Evolutionary conservation across 441 rosid species (phyloP).

Genomic region (Arabidopsis lyrata): DNA sequence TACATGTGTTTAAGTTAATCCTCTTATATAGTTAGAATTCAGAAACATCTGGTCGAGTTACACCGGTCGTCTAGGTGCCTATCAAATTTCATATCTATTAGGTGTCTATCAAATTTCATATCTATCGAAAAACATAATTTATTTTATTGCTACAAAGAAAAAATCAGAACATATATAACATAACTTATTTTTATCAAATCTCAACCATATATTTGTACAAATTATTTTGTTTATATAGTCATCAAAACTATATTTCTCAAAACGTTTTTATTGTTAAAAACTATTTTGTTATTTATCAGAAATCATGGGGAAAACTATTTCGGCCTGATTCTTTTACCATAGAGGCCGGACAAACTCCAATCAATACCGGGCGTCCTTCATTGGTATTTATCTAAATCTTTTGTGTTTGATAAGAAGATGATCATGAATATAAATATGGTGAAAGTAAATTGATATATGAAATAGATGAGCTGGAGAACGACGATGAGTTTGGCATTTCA

Average conservation of each 20-base stretch:
- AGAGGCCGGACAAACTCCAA: conserved; percentile 66
- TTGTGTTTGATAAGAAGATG: neutral
- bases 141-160: neutral
- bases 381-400: conserved; percentile 28
- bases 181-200: neutral
- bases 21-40: neutral
- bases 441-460: too few relatives aligned
- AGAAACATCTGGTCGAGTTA: neutral
- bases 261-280: neutral
- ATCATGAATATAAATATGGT: neutral
- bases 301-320: conserved; percentile 66
- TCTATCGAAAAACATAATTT: neutral
- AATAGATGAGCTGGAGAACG: conserved; percentile 56
- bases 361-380: conserved; percentile 32
- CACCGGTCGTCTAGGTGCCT: neutral
- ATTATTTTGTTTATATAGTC: neutral
- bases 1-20: neutral
- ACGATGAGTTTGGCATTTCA: conserved; percentile 75
- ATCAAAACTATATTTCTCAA: conserved; percentile 1
- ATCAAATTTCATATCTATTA: neutral
- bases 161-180: too few relatives aligned
- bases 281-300: conserved; percentile 13
- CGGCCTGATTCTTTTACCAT: conserved; percentile 67
- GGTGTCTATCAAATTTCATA: neutral
- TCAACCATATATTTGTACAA: neutral